Conservation (phyloP, 352 stramenopile species). For the Globisporangium mamillatum region DNA sequence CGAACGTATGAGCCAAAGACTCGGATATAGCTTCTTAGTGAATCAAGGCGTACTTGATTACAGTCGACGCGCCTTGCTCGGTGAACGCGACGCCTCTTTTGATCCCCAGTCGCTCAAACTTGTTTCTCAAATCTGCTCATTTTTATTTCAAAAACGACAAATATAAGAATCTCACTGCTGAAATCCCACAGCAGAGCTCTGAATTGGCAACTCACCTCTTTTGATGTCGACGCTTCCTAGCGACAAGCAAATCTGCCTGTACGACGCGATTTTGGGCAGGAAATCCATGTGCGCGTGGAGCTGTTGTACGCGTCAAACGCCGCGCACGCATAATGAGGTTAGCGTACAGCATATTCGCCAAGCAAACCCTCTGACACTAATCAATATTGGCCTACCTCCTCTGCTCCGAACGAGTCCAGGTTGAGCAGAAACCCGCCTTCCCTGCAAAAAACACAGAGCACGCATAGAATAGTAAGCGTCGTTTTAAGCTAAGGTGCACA, state of each 20-base stretch:
- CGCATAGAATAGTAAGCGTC: background rate
- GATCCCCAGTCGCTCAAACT: conserved; percentile 58
- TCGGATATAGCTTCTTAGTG: background rate
- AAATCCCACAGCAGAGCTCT: background rate
- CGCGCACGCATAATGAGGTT: background rate
- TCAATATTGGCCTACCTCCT: conserved; percentile 33
- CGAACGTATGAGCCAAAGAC: background rate
- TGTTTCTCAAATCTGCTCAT: conserved; percentile 46
- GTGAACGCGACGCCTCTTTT: conserved; percentile 41
- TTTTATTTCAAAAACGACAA: background rate
- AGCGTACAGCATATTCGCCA: background rate
- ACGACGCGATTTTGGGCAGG: conserved; percentile 28
- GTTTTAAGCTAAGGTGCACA: background rate
- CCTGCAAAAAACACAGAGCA: background rate
- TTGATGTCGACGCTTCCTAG: conserved; percentile 46
- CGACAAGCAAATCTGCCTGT: conserved; percentile 44
- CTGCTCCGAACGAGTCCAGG: conserved; percentile 44
- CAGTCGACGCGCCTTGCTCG: conserved; percentile 27
- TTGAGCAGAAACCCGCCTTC: conserved; percentile 39
- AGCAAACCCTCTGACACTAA: background rate
- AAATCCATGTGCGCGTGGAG: conserved; percentile 51
- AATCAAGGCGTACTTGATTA: conserved; percentile 27
- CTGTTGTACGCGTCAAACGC: conserved; percentile 11
- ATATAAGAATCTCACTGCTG: no score
- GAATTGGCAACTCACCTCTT: conserved; percentile 28